Evolutionary conservation across 2,329 filamentous ascomycete species (phyloP).

Genomic region (Aureobasidium sp.): DNA sequence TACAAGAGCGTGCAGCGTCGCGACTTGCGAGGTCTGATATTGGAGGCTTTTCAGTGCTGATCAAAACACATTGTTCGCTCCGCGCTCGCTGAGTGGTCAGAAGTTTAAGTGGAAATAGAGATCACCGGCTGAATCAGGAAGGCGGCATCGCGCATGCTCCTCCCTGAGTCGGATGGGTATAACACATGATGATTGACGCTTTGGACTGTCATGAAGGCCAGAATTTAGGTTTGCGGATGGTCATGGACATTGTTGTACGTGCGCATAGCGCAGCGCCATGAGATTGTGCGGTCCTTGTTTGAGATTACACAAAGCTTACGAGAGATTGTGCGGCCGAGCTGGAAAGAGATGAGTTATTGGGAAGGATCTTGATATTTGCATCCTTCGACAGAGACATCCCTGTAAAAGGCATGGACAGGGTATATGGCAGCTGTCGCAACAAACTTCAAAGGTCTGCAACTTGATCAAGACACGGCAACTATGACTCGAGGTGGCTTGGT

Average conservation of each 20-base stretch:
- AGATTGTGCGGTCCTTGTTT: background rate
- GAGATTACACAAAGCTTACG: slow-evolving; percentile 3
- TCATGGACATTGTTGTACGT: background rate
- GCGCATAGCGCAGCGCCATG: background rate
- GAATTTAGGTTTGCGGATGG: background rate
- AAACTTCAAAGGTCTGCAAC: background rate
- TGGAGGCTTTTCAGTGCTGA: background rate
- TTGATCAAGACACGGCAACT: background rate
- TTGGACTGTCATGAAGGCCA: background rate
- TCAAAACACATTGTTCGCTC: background rate
- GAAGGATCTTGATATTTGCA: background rate
- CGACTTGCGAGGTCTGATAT: background rate
- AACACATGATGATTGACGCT: background rate
- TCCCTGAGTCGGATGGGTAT: background rate
- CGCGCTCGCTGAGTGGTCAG: background rate
- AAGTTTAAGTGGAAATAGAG: background rate
- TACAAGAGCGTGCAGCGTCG: background rate
- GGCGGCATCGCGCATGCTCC: background rate
- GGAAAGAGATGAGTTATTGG: background rate
- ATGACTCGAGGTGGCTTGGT: slow-evolving; percentile 10
- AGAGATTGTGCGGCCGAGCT: background rate
- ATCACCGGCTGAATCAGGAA: background rate
- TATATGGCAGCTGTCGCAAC: background rate
- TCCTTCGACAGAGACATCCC: background rate
- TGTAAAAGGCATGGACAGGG: background rate